Evolutionary conservation across 495 filamentous ascomycete genomes (phyloP).

Genomic region (Trypethelium eluteriae): DNA sequence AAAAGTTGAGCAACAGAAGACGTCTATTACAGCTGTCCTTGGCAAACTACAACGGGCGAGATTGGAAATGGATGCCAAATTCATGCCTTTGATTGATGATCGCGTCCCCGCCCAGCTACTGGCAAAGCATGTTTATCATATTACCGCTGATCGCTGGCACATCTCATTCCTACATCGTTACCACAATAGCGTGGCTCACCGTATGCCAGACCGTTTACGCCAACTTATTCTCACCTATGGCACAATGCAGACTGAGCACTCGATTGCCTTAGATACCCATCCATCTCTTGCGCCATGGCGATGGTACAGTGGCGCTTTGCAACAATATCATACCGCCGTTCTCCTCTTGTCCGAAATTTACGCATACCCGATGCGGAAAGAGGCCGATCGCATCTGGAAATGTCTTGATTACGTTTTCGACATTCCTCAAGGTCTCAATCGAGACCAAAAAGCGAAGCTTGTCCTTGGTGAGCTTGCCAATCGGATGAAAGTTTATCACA

Average conservation of each 20-base stretch:
- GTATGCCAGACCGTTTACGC: conserved; percentile 43
- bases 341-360: conserved; percentile 46
- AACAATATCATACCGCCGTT: conserved; percentile 44
- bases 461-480: conserved; percentile 38
- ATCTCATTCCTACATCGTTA: conserved; percentile 60
- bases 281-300: conserved; percentile 41
- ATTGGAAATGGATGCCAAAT: conserved; percentile 50
- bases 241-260: conserved; percentile 50
- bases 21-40: conserved; percentile 48
- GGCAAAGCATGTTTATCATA: conserved; percentile 51
- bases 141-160: conserved; percentile 55
- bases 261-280: conserved; percentile 51
- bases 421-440: conserved; percentile 42
- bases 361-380: conserved; percentile 46
- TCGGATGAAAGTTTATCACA: conserved; percentile 34
- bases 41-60: conserved; percentile 57
- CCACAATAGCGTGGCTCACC: conserved; percentile 35
- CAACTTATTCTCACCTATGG: conserved; percentile 46
- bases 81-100: conserved; percentile 51
- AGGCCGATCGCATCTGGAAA: conserved; percentile 57
- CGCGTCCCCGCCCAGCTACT: conserved; percentile 50
- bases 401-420: conserved; percentile 66
- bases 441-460: conserved; percentile 36
- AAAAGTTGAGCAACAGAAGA: conserved; percentile 52
- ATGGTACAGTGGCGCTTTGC: conserved; percentile 43